Evolutionary conservation across 2,329 filamentous ascomycete genomes (phyloP), one percentile per base, ranked within the genome.

Genomic region (Stachybotrys chlorohalonatus): DNA sequence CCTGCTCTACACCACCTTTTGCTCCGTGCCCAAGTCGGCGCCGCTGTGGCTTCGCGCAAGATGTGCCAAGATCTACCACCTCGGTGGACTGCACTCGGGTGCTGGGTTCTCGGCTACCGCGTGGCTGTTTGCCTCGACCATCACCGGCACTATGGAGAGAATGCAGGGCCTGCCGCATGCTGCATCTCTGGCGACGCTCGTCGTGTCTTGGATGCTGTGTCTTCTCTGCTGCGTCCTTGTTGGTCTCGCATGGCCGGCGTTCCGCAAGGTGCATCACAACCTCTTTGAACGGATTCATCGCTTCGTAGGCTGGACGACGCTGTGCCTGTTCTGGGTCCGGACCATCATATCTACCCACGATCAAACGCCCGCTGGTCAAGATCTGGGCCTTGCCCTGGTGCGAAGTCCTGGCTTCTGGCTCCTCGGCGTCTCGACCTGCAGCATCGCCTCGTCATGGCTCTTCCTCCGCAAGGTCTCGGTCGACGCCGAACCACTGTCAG

Each of bases 401-500:
- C 63, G 63, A 13, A 74, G 65, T 16, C 73, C 77, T 5, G 66
- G 72, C 8, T 73, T 93, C 69, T 94, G 87, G 85, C 80, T 87
- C 62, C 74, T 93, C 16, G 61, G 81, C 31, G 65, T 81, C 49
- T 83, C 84, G 49, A 89, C 87, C 1, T 62, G 77, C 47, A 80
- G 85, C 59, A 78, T 92, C 58, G 74, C 86, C 49, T 83, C 86
- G 52, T 87, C 89, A 1, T 95, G 89, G 89, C 66, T 87, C 3
- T 79, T 82, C 55, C 80, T 94, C 31, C 82, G 87, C 54, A 84
- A 81, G 60, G 83, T 89, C 55, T 71, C 74, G 9, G 86, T 93
- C 57, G 73, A 79, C 17, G 75, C 85, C 8, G 84, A 90, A 63
- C 73, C 78, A 4, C 81, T 94, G 16, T 93, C 89, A 0, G 67